These are phyloP conservation scores for Arabidopsis lyrata DNA, from an alignment of 441 rosid genomes.

Conservation along the genomic window DNA sequence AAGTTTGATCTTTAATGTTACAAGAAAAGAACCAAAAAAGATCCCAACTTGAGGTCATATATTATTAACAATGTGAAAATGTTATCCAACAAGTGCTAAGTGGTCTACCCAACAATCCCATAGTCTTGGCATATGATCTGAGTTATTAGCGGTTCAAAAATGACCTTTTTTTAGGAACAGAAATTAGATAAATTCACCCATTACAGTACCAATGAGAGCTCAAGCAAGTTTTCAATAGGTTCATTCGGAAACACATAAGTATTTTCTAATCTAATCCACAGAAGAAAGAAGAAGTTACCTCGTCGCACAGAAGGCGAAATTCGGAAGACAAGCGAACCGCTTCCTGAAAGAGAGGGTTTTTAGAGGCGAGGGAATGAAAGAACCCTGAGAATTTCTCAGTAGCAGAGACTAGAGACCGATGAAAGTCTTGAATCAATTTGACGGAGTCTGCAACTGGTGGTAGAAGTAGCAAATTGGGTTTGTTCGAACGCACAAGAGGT, in stretches of 20 bases:
- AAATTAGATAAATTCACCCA: neutral
- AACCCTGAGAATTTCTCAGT: constrained; percentile 50
- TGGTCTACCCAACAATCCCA: constrained; percentile 15
- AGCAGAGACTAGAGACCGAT: constrained; percentile 50
- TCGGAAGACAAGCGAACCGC: constrained; percentile 54
- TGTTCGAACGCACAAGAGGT: constrained; percentile 49
- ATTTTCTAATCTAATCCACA: neutral
- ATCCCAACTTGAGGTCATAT: constrained; percentile 22
- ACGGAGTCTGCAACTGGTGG: constrained; percentile 41
- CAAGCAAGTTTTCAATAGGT: neutral
- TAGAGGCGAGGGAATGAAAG: constrained; percentile 53
- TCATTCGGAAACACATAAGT: neutral
- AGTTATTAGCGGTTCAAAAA: neutral
- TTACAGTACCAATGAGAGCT: constrained; percentile 20
- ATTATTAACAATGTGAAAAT: neutral
- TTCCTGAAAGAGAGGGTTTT: constrained; percentile 57
- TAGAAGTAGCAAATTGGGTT: constrained; percentile 42
- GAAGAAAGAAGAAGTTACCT: constrained; percentile 46
- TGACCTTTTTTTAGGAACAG: neutral
- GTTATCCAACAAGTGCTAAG: neutral
- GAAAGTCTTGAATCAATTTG: constrained; percentile 52
- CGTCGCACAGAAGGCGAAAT: constrained; percentile 54
- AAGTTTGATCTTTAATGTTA: neutral
- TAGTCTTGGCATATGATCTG: neutral
- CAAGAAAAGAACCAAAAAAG: constrained; percentile 4